Evolutionary conservation across 352 stramenopile genomes (phyloP).

Genomic region (Pythium rhizo-oryzae): DNA sequence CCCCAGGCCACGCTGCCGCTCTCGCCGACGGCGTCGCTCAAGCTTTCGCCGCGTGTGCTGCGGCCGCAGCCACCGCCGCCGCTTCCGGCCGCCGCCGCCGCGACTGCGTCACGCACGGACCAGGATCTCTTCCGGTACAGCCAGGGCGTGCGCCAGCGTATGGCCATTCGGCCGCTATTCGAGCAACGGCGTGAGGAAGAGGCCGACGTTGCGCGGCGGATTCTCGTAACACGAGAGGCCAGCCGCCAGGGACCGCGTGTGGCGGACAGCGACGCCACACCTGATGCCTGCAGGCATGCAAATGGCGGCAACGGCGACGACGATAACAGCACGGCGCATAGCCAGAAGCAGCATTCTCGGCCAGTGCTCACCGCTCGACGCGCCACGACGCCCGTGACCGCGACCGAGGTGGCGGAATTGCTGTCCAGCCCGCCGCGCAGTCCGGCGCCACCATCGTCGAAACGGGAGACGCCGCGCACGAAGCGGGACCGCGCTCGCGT

Average conservation of each 20-base stretch:
- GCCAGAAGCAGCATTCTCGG: neutral
- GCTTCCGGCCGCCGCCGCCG: slow-evolving; percentile 18
- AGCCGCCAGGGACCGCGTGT: neutral
- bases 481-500: neutral
- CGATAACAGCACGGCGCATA: neutral
- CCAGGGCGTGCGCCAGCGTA: slow-evolving; percentile 51
- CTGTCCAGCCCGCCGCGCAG: neutral
- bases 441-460: neutral
- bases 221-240: slow-evolving; percentile 33
- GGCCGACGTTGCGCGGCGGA: slow-evolving; percentile 28
- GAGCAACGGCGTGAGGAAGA: slow-evolving; percentile 56
- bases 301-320: neutral
- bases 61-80: slow-evolving; percentile 38
- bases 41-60: slow-evolving; percentile 32
- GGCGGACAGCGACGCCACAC: too few relatives aligned
- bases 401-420: slow-evolving; percentile 15
- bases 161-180: slow-evolving; percentile 73
- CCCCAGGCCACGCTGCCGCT: neutral
- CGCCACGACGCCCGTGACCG: slow-evolving; percentile 19
- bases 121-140: slow-evolving; percentile 70
- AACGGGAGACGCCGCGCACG: neutral
- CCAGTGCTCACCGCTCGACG: neutral
- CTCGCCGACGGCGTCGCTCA: slow-evolving; percentile 1
- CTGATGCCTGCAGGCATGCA: neutral
- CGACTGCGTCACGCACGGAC: slow-evolving; percentile 48